Evolutionary conservation across 108 stramenopile species (phyloP), one percentile per base, ranked within the genome.

Genomic region (Nitzschia sp.): DNA sequence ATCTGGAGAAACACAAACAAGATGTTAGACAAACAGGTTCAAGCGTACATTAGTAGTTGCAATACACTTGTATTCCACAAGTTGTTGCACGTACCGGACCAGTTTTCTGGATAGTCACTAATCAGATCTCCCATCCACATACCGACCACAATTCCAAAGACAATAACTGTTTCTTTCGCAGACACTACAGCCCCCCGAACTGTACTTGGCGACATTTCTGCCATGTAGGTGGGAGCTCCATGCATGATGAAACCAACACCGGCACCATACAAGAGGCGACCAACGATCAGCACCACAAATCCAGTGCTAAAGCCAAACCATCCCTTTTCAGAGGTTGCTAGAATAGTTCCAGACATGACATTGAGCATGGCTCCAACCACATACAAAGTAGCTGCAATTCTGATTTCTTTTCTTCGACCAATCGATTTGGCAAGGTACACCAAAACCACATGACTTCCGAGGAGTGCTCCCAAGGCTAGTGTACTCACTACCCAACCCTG

Each of bases 221-320:
- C 87, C 67, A 92, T 86, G 77, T 89, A 92, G 10, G 82, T 79
- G 10, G 89, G 89, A 19, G 91, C 88, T 7, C 77, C 69, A 65
- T 81, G 82, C 91, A 90, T 89, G 53, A 76, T 73, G 50, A 92
- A 83, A 29, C 86, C 91, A 21, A 86, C 79, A n/a, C 87, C 91
- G 8, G 79, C 48, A 24, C 91, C 91, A 67, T 78, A 85, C 0
- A 83, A 39, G 7, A 86, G 21, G 15, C 91, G 73, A 0, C 86
- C 86, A 0, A 43, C 0, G n/a, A 90, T 10, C 20, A 86, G 57
- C 0, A 81, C 29, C 5, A 42, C 25, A 15, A 89, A 53, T 7
- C 86, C 88, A 53, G 62, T 54, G 15, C 61, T 57, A 66, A 69
- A 56, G 3, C 66, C 66, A n/a, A 51, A 65, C 7, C 15, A 56